Evolutionary conservation across 352 stramenopile genomes (phyloP).

Genomic region (Plasmopara halstedii): DNA sequence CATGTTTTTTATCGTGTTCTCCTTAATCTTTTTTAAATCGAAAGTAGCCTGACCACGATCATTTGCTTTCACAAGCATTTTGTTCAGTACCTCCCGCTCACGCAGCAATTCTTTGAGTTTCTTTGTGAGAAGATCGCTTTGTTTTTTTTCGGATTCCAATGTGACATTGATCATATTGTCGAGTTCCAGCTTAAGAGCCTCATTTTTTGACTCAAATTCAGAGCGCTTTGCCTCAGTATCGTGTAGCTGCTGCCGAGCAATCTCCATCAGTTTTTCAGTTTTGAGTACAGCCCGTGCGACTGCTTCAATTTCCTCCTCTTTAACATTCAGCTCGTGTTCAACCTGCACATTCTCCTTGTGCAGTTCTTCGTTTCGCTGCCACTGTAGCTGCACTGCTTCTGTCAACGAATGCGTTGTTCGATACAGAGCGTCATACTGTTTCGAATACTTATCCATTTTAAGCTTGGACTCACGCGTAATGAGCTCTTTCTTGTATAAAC

Average conservation of each 20-base stretch:
- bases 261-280: slow-evolving; percentile 66
- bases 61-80: slow-evolving; percentile 83
- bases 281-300: slow-evolving; percentile 52
- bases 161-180: slow-evolving; percentile 56
- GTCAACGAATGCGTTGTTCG: slow-evolving; percentile 68
- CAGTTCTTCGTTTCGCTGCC: slow-evolving; percentile 77
- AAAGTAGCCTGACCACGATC: slow-evolving; percentile 75
- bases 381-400: slow-evolving; percentile 73
- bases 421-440: slow-evolving; percentile 81
- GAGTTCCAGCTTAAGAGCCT: slow-evolving; percentile 54
- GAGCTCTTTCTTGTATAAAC: slow-evolving; percentile 56
- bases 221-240: slow-evolving; percentile 53
- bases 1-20: slow-evolving; percentile 88
- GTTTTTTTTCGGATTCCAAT: slow-evolving; percentile 55
- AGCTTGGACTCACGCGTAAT: slow-evolving; percentile 72
- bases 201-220: slow-evolving; percentile 55
- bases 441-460: slow-evolving; percentile 86
- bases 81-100: slow-evolving; percentile 78
- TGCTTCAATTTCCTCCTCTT: slow-evolving; percentile 47
- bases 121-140: slow-evolving; percentile 63
- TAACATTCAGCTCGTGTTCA: slow-evolving; percentile 43
- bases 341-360: slow-evolving; percentile 67
- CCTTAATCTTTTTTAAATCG: slow-evolving; percentile 88
- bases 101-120: slow-evolving; percentile 76
- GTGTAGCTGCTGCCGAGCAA: slow-evolving; percentile 68